These are phyloP conservation scores for Salix exigua DNA, from an alignment of 345 rosid species.

Conservation along the genomic window DNA sequence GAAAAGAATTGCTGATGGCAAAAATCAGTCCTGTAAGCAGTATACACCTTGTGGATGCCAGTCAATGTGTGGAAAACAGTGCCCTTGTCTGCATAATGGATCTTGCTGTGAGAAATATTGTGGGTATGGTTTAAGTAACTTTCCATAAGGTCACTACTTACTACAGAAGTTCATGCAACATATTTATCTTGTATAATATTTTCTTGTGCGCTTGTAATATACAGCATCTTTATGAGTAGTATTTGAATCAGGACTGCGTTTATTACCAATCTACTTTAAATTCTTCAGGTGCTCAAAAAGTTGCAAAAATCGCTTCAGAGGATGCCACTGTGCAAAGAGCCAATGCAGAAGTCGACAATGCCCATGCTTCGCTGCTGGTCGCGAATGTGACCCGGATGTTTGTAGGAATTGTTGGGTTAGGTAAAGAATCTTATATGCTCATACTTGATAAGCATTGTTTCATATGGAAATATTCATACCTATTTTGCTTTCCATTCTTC, in stretches of 20 bases:
- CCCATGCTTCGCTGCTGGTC: slow-evolving; percentile 98
- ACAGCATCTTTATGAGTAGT: not conserved
- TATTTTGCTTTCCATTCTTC: not conserved
- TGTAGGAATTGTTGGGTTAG: slow-evolving; percentile 84
- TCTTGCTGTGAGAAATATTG: slow-evolving; percentile 96
- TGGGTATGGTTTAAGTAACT: slow-evolving; percentile 55
- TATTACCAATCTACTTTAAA: slow-evolving; percentile 8
- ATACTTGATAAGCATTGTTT: not conserved
- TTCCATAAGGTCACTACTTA: slow-evolving; percentile 4
- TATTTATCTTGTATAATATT: not conserved
- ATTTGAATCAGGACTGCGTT: not conserved
- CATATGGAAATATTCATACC: not conserved
- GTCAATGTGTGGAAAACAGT: slow-evolving; percentile 73
- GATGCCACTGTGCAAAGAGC: slow-evolving; percentile 99
- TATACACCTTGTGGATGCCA: slow-evolving; percentile 91
- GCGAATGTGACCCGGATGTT: slow-evolving; percentile 99
- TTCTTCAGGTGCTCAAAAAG: slow-evolving; percentile 85
- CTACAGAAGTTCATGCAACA: slow-evolving; percentile 3
- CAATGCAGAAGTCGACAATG: slow-evolving; percentile 98
- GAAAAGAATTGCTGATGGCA: slow-evolving; percentile 63
- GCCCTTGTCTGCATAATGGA: slow-evolving; percentile 62
- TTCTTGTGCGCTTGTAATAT: not conserved
- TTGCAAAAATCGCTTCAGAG: slow-evolving; percentile 96
- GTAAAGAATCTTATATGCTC: slow-evolving; percentile 30
- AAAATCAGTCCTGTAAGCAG: slow-evolving; percentile 56